phyloP scores from a whole-genome alignment of 768 basidiomycete genomes.

The Trametes meyenii region DNA sequence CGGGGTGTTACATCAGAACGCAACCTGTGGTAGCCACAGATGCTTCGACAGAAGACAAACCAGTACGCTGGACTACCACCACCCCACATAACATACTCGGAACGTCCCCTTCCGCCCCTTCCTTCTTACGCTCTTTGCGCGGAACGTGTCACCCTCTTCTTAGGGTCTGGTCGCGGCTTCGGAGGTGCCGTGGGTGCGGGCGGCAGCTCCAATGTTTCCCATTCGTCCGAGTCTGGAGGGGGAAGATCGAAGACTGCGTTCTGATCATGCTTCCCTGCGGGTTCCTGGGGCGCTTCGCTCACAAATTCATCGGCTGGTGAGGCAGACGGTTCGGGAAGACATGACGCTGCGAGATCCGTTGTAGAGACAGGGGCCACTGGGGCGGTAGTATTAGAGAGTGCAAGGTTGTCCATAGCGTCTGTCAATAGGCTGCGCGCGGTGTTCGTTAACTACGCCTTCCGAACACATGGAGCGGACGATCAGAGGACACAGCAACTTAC shows the following conservation, averaged over 20 bases:
- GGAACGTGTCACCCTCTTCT: background rate
- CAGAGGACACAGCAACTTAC: constrained; percentile 44
- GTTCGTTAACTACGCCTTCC: background rate
- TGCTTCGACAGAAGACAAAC: too few relatives aligned
- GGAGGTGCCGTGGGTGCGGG: constrained; percentile 18
- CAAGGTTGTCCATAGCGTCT: constrained; percentile 1
- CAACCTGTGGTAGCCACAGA: too few relatives aligned
- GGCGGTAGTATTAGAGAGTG: background rate
- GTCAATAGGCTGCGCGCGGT: constrained; percentile 11
- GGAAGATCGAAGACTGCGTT: constrained; percentile 32
- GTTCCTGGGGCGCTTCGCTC: background rate
- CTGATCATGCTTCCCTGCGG: background rate
- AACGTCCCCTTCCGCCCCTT: background rate
- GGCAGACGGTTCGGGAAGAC: background rate
- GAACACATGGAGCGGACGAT: background rate
- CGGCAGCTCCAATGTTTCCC: constrained; percentile 37
- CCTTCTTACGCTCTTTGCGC: background rate
- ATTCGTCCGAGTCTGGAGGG: constrained; percentile 41
- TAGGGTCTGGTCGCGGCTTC: background rate
- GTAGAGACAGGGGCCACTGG: background rate
- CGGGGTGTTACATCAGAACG: too few relatives aligned
- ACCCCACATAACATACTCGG: too few relatives aligned
- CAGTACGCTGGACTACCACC: too few relatives aligned
- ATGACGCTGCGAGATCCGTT: too few relatives aligned
- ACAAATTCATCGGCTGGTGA: background rate